phyloP scores from a whole-genome alignment of 306 rosid species.

The barrel medic (Medicago truncatula) region MtrunA17r5.0-ANR NC_053045.1:56457501-56458000 shows the following conservation, averaged over 20 bases:
- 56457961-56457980: neutral
- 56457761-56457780: conserved; percentile 83
- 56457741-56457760: conserved; percentile 83
- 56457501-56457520: conserved; percentile 78
- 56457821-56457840: neutral
- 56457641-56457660: conserved; percentile 73
- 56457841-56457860: neutral
- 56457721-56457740: conserved; percentile 76
- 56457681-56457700: conserved; percentile 76
- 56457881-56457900: neutral
- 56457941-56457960: too few species aligned
- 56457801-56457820: neutral
- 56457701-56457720: conserved; percentile 79
- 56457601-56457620: conserved; percentile 86
- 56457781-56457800: conserved; percentile 34
- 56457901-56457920: neutral
- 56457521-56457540: conserved; percentile 66
- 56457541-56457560: conserved; percentile 81
- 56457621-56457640: conserved; percentile 87
- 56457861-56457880: neutral
- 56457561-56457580: conserved; percentile 88
- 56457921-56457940: too few species aligned
- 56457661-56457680: conserved; percentile 88
- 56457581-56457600: conserved; percentile 87
- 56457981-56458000: neutral